These are phyloP conservation scores for Grosmannia penicillata DNA, from an alignment of 2,329 filamentous ascomycete species.

Conservation along the genomic window DNA sequence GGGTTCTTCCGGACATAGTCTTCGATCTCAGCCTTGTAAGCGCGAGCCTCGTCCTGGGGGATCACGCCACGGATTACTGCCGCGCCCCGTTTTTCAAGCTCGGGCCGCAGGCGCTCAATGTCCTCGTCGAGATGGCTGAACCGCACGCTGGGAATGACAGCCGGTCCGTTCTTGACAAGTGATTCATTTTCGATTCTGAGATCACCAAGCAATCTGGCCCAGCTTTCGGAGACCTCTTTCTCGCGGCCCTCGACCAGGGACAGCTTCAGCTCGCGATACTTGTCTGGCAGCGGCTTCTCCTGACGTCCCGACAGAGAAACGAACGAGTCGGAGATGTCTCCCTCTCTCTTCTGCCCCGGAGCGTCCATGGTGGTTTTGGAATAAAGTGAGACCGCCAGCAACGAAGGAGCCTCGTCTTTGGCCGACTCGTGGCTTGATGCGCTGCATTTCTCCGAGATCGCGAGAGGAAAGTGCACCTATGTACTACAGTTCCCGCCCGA, in stretches of 20 bases:
- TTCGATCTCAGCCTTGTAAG: slow-evolving; percentile 49
- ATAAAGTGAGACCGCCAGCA: no score
- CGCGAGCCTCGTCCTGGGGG: slow-evolving; percentile 44
- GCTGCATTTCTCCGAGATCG: no score
- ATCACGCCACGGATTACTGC: slow-evolving; percentile 53
- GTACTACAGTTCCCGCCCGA: no score
- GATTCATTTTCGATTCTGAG: slow-evolving; percentile 18
- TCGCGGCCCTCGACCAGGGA: slow-evolving; percentile 35
- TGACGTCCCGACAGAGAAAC: slow-evolving; percentile 37
- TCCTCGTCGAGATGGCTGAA: slow-evolving; percentile 28
- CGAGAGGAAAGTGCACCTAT: no score
- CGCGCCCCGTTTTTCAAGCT: slow-evolving; percentile 45
- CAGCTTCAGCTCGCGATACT: slow-evolving; percentile 42
- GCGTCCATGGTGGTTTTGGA: no score
- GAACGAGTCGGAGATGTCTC: slow-evolving; percentile 49
- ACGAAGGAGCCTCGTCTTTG: no score
- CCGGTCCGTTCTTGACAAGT: slow-evolving; percentile 28
- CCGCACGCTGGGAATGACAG: slow-evolving; percentile 36
- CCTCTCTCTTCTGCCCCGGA: slow-evolving; percentile 46
- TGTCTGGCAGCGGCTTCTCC: slow-evolving; percentile 32
- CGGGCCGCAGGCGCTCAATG: slow-evolving; percentile 21
- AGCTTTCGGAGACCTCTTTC: slow-evolving; percentile 22
- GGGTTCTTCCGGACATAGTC: slow-evolving; percentile 53
- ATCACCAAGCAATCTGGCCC: slow-evolving; percentile 12
- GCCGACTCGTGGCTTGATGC: no score